Percentiles rank a stretch among this genome's conserved stretches.
phyloP scores from a whole-genome alignment of 2,329 filamentous ascomycete genomes.

The Capronia coronata region DNA sequence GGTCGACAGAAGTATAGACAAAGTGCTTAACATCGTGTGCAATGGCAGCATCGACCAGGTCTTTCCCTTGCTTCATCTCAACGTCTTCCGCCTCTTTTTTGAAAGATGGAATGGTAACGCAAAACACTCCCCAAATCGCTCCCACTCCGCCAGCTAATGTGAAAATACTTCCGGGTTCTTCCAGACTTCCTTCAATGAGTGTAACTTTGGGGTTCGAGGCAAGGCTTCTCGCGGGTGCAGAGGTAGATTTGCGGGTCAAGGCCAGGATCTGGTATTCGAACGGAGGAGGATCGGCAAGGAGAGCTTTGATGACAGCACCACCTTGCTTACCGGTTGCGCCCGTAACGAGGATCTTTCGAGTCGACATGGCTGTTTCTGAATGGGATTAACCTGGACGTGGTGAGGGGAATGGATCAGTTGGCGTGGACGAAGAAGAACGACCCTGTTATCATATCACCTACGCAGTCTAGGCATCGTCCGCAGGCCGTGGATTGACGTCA shows the following conservation, averaged over 20 bases:
- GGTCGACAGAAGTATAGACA: constrained; percentile 59
- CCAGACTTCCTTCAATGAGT: constrained; percentile 54
- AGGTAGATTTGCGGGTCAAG: constrained; percentile 41
- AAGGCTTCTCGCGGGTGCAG: constrained; percentile 42
- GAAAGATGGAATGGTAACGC: constrained; percentile 47
- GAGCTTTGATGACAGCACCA: constrained; percentile 32
- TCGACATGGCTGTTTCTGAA: constrained; percentile 8
- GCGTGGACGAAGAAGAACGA: not conserved
- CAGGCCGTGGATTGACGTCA: constrained; percentile 5
- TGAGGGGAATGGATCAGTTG: not conserved
- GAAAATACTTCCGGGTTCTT: constrained; percentile 49
- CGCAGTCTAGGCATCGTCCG: not conserved
- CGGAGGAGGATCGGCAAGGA: constrained; percentile 29
- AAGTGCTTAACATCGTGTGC: constrained; percentile 53
- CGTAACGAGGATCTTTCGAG: constrained; percentile 33
- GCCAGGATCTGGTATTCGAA: constrained; percentile 50
- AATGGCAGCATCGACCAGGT: constrained; percentile 53
- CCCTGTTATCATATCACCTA: too few relatives aligned
- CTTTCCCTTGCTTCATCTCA: constrained; percentile 53
- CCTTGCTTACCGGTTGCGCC: constrained; percentile 42
- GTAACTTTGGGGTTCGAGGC: constrained; percentile 45
- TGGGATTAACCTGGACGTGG: not conserved
- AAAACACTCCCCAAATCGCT: constrained; percentile 56
- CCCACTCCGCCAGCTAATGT: constrained; percentile 36
- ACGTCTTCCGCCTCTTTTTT: constrained; percentile 33